Evolutionary conservation across 768 basidiomycete species (phyloP).

Genomic region (Naematelia encephala): DNA sequence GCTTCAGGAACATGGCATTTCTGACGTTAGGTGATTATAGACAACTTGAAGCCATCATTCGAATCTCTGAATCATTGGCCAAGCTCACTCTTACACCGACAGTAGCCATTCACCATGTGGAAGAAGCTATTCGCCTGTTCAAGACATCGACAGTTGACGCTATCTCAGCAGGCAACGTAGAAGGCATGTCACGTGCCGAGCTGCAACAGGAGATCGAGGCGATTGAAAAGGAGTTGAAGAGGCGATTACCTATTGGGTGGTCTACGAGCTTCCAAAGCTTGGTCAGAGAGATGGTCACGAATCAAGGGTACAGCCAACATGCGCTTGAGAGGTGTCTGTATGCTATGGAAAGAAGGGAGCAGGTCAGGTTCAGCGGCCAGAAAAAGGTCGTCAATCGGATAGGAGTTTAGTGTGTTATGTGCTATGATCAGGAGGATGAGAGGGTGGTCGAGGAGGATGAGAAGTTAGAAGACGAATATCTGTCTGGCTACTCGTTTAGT

Average conservation of each 20-base stretch:
- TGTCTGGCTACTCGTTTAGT: too few relatives aligned
- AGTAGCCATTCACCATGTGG: constrained; percentile 89
- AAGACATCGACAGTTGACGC: constrained; percentile 99
- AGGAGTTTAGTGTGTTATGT: constrained; percentile 32
- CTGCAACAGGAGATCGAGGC: constrained; percentile 87
- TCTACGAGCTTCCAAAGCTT: constrained; percentile 93
- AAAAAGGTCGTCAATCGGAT: constrained; percentile 60
- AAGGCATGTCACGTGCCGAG: constrained; percentile 85
- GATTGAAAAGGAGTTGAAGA: constrained; percentile 80
- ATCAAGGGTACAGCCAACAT: constrained; percentile 85
- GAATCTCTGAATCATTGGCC: constrained; percentile 94
- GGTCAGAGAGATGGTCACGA: constrained; percentile 85
- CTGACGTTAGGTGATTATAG: constrained; percentile 45
- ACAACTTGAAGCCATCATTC: constrained; percentile 97
- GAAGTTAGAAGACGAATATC: too few relatives aligned
- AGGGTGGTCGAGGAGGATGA: too few relatives aligned
- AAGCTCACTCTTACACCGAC: constrained; percentile 84
- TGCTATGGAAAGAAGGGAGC: constrained; percentile 89
- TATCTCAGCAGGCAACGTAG: constrained; percentile 86
- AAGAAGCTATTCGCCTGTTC: constrained; percentile 96
- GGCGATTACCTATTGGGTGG: constrained; percentile 89
- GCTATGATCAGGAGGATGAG: too few relatives aligned
- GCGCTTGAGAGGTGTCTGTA: constrained; percentile 87
- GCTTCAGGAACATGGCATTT: neutral
- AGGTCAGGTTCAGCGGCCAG: constrained; percentile 80